Evolutionary conservation across 441 rosid genomes (phyloP).

Genomic region (Pelargonium australe): DNA sequence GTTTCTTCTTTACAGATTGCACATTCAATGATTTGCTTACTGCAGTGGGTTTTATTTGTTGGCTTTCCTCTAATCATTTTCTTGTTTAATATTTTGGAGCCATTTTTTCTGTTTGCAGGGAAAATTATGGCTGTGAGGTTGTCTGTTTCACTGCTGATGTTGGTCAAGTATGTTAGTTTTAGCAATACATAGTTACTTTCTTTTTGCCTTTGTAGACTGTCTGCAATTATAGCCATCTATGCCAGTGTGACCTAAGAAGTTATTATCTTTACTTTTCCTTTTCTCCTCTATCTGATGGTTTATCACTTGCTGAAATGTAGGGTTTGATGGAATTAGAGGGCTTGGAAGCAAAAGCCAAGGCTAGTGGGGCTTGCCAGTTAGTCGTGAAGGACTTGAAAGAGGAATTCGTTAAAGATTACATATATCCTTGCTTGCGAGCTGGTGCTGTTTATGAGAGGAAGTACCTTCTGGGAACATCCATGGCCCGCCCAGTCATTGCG

Average conservation of each 20-base stretch:
- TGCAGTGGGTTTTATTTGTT: slow-evolving; percentile 1
- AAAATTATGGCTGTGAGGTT: slow-evolving; percentile 93
- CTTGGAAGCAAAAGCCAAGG: slow-evolving; percentile 83
- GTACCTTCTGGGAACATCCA: slow-evolving; percentile 89
- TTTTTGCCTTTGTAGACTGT: neutral
- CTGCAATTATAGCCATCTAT: neutral
- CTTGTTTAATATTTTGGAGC: neutral
- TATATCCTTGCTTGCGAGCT: slow-evolving; percentile 86
- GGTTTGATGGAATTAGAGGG: slow-evolving; percentile 81
- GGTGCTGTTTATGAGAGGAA: slow-evolving; percentile 90
- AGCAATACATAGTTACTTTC: neutral
- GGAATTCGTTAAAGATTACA: slow-evolving; percentile 81
- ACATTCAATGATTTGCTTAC: neutral
- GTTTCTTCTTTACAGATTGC: neutral
- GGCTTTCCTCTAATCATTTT: neutral
- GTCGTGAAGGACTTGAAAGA: slow-evolving; percentile 84
- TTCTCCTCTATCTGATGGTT: neutral
- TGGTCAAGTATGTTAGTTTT: slow-evolving; percentile 62
- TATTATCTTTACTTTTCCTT: neutral
- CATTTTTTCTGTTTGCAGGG: slow-evolving; percentile 36
- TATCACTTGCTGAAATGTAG: slow-evolving; percentile 31
- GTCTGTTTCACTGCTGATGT: slow-evolving; percentile 98
- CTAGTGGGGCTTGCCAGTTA: slow-evolving; percentile 88
- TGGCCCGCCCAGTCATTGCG: slow-evolving; percentile 97
- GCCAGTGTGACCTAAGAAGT: neutral